Evolutionary conservation across 202 grass and related monocot genomes (phyloP).

Genomic region (Panicum hallii): DNA sequence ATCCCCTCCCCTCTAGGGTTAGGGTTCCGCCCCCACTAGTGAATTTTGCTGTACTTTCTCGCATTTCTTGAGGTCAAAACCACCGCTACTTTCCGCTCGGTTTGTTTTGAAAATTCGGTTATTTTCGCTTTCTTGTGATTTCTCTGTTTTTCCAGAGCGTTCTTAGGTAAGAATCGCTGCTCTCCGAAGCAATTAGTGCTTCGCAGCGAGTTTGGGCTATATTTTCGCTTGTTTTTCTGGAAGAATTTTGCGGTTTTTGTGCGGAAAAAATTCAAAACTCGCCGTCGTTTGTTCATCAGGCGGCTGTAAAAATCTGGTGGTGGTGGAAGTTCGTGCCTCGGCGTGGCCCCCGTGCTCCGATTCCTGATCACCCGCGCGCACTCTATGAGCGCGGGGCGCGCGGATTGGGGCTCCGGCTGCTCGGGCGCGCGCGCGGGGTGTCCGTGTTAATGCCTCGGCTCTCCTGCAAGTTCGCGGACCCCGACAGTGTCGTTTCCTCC

Average conservation of each 20-base stretch:
- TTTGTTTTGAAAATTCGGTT: background rate
- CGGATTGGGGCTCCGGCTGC: background rate
- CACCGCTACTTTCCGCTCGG: background rate
- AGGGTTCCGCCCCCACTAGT: slow-evolving; percentile 15
- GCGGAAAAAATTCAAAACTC: background rate
- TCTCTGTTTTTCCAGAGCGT: background rate
- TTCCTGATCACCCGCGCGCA: slow-evolving; percentile 5
- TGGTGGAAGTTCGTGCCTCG: background rate
- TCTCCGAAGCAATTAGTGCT: slow-evolving; percentile 14
- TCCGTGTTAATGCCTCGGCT: slow-evolving; percentile 53
- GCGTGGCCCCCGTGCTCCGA: background rate
- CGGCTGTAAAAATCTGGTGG: slow-evolving; percentile 1
- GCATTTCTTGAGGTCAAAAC: slow-evolving; percentile 10
- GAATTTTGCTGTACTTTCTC: background rate
- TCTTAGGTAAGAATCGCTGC: background rate
- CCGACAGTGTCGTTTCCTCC: slow-evolving; percentile 27
- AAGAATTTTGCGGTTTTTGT: background rate
- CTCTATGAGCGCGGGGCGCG: slow-evolving; percentile 24
- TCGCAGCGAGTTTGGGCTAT: background rate
- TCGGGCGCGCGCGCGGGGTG: slow-evolving; percentile 24
- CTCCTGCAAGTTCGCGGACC: slow-evolving; percentile 49
- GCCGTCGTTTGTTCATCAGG: background rate
- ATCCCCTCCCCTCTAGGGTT: slow-evolving; percentile 8
- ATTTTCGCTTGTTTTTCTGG: background rate
- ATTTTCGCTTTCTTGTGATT: background rate